Percentiles rank a stretch among this genome's conserved stretches.
Conservation (phyloP, 306 rosid genomes). For the Castanospermum australe region DNA sequence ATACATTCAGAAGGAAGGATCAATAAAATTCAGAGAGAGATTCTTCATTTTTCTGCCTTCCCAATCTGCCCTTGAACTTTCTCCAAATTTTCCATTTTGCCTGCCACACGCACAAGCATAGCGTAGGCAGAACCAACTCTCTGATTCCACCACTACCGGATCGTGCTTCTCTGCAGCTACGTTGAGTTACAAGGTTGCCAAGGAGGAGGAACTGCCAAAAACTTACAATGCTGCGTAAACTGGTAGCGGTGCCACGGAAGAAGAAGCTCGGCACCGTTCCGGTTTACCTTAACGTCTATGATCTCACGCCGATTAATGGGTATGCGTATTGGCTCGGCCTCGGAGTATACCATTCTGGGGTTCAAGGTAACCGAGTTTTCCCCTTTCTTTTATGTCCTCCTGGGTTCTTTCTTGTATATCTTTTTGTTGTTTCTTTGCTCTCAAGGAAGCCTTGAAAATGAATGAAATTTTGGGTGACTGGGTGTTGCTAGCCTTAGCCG, state of each 20-base stretch:
- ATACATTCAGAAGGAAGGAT: background rate
- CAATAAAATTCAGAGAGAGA: background rate
- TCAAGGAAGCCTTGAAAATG: background rate
- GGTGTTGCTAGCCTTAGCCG: background rate
- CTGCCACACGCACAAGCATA: background rate
- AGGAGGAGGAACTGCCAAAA: background rate
- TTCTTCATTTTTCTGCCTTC: background rate
- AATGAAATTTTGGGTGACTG: background rate
- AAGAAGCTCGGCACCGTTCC: constrained; percentile 73
- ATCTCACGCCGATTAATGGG: constrained; percentile 87
- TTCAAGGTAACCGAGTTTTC: constrained; percentile 60
- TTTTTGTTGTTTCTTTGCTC: background rate
- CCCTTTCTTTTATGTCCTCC: background rate
- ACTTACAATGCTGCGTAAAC: constrained; percentile 53
- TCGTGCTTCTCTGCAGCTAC: background rate
- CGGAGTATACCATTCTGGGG: constrained; percentile 95
- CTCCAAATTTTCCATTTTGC: background rate
- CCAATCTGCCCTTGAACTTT: background rate
- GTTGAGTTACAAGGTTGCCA: background rate
- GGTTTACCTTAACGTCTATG: constrained; percentile 86
- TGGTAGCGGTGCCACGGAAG: constrained; percentile 56
- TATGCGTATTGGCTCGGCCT: constrained; percentile 97
- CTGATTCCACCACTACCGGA: background rate
- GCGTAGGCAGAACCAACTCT: background rate
- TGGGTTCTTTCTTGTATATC: background rate